Conservation (phyloP, 2,329 filamentous ascomycete genomes). For the Colletotrichum liriopes region DNA sequence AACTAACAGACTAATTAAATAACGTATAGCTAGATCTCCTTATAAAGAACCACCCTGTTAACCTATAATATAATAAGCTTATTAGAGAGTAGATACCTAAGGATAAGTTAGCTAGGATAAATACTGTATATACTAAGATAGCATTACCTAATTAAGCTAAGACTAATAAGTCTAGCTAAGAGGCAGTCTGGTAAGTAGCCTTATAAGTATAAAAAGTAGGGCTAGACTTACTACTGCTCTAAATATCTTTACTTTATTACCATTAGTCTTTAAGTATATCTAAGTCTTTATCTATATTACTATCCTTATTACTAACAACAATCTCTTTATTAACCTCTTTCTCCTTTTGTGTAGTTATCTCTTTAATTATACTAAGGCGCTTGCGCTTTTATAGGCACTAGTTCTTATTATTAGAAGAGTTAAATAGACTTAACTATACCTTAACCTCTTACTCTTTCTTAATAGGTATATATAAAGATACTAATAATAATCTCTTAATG, state of each 20-base stretch:
- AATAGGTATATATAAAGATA: background rate
- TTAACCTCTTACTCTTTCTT: background rate
- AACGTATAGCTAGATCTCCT: background rate
- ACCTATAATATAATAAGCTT: background rate
- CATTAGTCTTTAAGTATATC: background rate
- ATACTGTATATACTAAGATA: background rate
- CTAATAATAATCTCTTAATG: background rate
- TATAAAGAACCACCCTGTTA: background rate
- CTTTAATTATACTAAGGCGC: too few relatives aligned
- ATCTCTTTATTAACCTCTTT: background rate
- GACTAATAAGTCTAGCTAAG: background rate
- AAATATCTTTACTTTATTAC: background rate
- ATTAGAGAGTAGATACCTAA: background rate
- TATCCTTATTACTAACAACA: background rate
- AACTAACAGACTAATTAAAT: background rate
- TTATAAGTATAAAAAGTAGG: background rate
- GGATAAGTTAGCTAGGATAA: background rate
- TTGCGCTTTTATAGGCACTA: background rate
- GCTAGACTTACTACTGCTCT: background rate
- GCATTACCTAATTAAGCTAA: background rate
- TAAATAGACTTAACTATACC: background rate
- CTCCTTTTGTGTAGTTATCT: too few relatives aligned
- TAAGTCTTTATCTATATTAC: background rate
- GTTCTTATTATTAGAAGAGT: background rate
- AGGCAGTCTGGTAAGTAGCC: background rate